A percentile compares a stretch with the other conserved stretches of the same genome.
Evolutionary conservation across 1,284 basidiomycete species (phyloP).

Genomic region (Pisolithus thermaeus): DNA sequence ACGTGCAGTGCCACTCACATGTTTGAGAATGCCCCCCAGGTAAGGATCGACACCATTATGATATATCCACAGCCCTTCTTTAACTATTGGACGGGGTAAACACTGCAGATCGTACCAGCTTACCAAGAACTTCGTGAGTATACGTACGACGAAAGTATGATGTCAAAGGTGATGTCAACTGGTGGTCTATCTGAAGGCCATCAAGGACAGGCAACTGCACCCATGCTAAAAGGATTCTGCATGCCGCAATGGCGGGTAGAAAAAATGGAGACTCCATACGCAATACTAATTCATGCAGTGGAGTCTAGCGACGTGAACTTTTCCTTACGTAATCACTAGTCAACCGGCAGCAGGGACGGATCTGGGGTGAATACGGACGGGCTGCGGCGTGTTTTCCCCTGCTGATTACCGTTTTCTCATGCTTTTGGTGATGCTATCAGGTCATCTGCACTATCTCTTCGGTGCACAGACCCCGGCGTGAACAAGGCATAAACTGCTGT

Average conservation of each 20-base stretch:
- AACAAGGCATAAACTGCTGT: no score
- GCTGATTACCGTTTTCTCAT: no score
- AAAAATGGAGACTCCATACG: conserved; percentile 13
- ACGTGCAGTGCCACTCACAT: conserved; percentile 47
- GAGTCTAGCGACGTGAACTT: no score
- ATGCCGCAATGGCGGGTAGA: conserved; percentile 35
- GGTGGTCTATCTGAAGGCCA: conserved; percentile 56
- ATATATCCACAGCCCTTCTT: conserved; percentile 81
- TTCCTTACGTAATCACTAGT: no score
- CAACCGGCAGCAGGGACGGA: no score
- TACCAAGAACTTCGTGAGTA: not conserved
- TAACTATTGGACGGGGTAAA: conserved; percentile 47
- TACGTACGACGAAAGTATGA: conserved; percentile 54
- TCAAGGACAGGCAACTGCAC: conserved; percentile 36
- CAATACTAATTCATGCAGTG: no score
- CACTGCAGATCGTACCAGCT: not conserved
- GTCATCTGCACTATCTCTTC: no score
- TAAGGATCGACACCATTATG: conserved; percentile 76
- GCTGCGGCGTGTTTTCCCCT: no score
- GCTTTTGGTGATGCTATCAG: no score
- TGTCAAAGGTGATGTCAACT: conserved; percentile 79
- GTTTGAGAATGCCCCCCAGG: conserved; percentile 76
- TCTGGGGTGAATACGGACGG: no score
- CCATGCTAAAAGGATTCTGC: conserved; percentile 46
- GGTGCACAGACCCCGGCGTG: no score